phyloP scores from a whole-genome alignment of 2,329 filamentous ascomycete genomes.

The Lasiodiplodia theobromae region DNA sequence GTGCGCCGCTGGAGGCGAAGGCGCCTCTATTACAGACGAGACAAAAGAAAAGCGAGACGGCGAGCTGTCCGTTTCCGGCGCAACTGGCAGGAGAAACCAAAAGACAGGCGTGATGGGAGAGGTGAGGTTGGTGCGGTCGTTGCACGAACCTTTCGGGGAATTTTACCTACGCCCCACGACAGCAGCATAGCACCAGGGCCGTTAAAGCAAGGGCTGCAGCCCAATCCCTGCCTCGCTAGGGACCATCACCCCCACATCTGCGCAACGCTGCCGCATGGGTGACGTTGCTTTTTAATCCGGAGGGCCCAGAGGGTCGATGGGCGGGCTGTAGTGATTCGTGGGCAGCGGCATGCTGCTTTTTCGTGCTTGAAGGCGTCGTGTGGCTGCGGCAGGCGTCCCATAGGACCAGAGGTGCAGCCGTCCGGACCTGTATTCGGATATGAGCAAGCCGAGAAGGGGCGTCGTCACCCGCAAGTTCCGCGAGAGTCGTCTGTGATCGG shows the following conservation, averaged over 20 bases:
- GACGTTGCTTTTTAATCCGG: constrained; percentile 18
- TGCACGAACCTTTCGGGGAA: constrained; percentile 23
- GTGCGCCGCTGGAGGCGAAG: neutral
- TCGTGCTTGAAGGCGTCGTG: constrained; percentile 2
- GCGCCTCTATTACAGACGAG: constrained; percentile 7
- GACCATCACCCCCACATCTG: constrained; percentile 22
- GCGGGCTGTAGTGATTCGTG: neutral
- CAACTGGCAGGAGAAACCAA: constrained; percentile 9
- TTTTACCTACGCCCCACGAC: constrained; percentile 5
- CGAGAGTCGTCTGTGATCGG: neutral
- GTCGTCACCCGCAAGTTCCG: constrained; percentile 14
- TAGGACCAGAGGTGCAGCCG: constrained; percentile 1
- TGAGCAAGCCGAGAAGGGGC: constrained; percentile 22
- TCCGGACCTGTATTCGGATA: constrained; percentile 8
- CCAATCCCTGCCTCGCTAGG: constrained; percentile 19
- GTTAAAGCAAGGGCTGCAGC: constrained; percentile 13
- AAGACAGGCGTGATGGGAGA: neutral
- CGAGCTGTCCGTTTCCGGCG: neutral
- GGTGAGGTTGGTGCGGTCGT: constrained; percentile 18
- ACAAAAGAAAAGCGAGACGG: constrained; percentile 18
- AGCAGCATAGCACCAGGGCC: constrained; percentile 10
- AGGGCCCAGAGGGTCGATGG: constrained; percentile 13
- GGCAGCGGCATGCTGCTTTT: neutral
- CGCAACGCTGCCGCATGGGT: constrained; percentile 13
- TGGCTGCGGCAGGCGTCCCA: constrained; percentile 15